Base-by-base conservation (phyloP, 2,329 filamentous ascomycete species). In the Fusarium vanettenii region DNA sequence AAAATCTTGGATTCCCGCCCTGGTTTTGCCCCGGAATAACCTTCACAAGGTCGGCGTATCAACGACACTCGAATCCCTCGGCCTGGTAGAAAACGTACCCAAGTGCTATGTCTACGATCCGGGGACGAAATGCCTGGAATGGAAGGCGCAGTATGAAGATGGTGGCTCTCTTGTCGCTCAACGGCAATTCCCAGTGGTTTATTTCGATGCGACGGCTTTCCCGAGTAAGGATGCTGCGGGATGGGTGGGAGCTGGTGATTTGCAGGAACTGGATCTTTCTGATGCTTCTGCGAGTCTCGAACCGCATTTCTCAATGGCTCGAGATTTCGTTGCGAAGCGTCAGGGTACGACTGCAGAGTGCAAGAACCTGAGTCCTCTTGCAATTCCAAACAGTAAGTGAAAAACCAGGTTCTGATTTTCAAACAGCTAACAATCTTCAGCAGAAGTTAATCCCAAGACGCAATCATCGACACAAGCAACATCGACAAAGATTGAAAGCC, bases 1-100 rank as follows among this genome's bases (percentile, higher is more conserved):
- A 2, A 64, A 68, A 33, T 37, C 55, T 16, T 69, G 69, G 69
- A 22, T 43, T 5, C 66, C 66, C 3, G 66, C 63, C 1, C 61
- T 71, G 4, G 7, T 71, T 22, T 29, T 71, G 20, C 66, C 66
- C 9, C 10, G 50, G 8, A 29, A 41, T 5, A 20, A 45, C 16
- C 41, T 69, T 1, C 48, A 65, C 5, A 37, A 63, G 14, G 39
- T 60, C 4, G 66, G 57, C 1, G 8, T 69, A 5, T 16, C 61
- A 10, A 39, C 25, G 8, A 62, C 62, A 5, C 57, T 64, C 5
- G 50, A 69, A 39, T 60, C 45, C 22, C 41, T 71, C 0, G 69
- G 62, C 10, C 41, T 71, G 27, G 57, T 60, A 27, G 50, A 63
- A 10, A 35, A 59, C 11, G 33, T 71, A 0, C 69, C 69, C 2